Evolutionary conservation across 2,329 filamentous ascomycete species (phyloP).

Genomic region (Ceratocystis albifundus): DNA sequence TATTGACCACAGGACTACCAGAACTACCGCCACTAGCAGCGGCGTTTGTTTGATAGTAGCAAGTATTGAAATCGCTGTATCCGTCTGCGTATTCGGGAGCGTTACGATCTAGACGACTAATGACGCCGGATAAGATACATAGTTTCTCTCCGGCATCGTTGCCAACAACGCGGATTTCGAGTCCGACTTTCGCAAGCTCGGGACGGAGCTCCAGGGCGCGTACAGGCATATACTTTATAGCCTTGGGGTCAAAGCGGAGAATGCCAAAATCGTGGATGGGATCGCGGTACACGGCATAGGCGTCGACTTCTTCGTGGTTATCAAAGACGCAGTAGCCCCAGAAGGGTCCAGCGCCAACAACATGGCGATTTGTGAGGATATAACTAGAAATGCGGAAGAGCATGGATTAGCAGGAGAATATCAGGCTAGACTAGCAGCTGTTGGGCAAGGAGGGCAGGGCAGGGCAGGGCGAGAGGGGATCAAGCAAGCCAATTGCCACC

Average conservation of each 20-base stretch:
- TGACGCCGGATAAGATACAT: constrained; percentile 93
- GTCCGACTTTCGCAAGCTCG: constrained; percentile 77
- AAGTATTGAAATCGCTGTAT: constrained; percentile 91
- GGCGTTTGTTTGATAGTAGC: constrained; percentile 96
- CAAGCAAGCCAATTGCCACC: not conserved
- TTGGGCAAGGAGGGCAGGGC: not conserved
- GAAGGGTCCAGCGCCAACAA: constrained; percentile 89
- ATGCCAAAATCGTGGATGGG: constrained; percentile 98
- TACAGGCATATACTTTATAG: constrained; percentile 94
- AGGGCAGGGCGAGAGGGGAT: not conserved
- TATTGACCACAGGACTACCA: constrained; percentile 94
- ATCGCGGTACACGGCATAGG: constrained; percentile 91
- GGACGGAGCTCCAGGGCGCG: constrained; percentile 69
- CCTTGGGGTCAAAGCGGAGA: constrained; percentile 85
- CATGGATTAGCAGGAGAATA: not conserved
- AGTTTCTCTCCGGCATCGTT: constrained; percentile 98
- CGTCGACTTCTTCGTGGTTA: constrained; percentile 94
- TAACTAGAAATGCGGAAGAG: constrained; percentile 37
- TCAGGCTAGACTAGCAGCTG: not conserved
- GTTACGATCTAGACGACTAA: constrained; percentile 89
- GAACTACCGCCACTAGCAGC: constrained; percentile 95
- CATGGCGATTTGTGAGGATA: constrained; percentile 81
- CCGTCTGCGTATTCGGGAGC: constrained; percentile 96
- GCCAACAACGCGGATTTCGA: constrained; percentile 91
- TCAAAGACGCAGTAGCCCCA: constrained; percentile 98